Evolutionary conservation across 805 yeast species (phyloP).

Genomic region (Isabelozyma pseudorhagii): DNA sequence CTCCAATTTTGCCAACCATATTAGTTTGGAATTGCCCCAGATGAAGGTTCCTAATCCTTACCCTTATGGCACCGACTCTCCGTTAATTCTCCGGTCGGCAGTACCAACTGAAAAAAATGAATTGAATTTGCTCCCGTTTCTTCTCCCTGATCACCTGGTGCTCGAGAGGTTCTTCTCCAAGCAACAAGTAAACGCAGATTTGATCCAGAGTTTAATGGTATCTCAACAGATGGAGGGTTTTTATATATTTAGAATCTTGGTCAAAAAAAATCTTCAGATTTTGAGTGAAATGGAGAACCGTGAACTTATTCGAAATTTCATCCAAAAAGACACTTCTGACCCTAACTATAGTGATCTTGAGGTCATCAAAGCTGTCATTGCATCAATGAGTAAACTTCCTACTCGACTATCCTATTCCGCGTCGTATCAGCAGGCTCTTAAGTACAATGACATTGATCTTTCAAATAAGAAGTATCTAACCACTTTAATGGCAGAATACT

Average conservation of each 20-base stretch:
- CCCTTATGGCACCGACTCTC: conserved; percentile 3
- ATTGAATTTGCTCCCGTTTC: conserved; percentile 9
- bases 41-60: conserved; percentile 5
- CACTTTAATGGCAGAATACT: conserved; percentile 2
- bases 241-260: conserved; percentile 7
- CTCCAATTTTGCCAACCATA: neutral
- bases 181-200: conserved; percentile 1
- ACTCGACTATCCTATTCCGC: neutral
- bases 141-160: conserved; percentile 5
- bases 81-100: conserved; percentile 5
- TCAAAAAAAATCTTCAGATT: conserved; percentile 7
- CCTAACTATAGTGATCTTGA: neutral
- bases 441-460: neutral
- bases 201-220: conserved; percentile 7
- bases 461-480: neutral
- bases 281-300: conserved; percentile 4
- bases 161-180: conserved; percentile 3
- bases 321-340: conserved; percentile 1
- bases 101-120: conserved; percentile 2
- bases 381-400: conserved; percentile 5
- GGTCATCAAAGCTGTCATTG: conserved; percentile 8
- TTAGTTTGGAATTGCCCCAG: conserved; percentile 7
- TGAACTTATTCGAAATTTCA: conserved; percentile 1
- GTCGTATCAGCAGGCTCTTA: neutral
- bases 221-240: conserved; percentile 11